Percentiles rank a stretch among this genome's conserved stretches.
These are phyloP conservation scores for Phytophthora hibernalis DNA, from an alignment of 352 stramenopile species.

Conservation along the genomic window DNA sequence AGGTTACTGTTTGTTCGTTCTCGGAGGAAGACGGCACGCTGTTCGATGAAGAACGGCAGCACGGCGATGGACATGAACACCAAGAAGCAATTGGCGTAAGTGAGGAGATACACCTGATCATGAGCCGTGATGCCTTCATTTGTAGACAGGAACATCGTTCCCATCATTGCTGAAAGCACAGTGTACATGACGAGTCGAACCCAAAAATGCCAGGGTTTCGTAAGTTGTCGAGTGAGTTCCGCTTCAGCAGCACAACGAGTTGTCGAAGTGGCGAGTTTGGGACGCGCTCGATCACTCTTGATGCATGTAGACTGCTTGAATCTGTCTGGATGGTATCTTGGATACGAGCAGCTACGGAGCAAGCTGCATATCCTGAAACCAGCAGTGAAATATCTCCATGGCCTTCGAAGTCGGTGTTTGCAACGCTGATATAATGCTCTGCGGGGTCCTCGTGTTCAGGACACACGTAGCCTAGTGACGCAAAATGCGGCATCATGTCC, in stretches of 20 bases:
- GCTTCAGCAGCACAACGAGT: constrained; percentile 57
- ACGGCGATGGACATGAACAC: constrained; percentile 92
- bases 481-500: constrained; percentile 52
- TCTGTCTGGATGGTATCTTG: constrained; percentile 15
- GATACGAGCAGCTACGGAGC: constrained; percentile 9
- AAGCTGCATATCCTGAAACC: constrained; percentile 24
- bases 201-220: constrained; percentile 78
- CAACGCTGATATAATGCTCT: constrained; percentile 69
- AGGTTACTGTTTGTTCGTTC: constrained; percentile 67
- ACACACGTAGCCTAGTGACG: constrained; percentile 51
- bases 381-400: constrained; percentile 28
- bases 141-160: constrained; percentile 70
- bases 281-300: constrained; percentile 32
- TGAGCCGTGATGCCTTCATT: constrained; percentile 29
- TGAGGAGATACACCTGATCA: constrained; percentile 70
- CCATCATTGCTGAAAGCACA: constrained; percentile 71
- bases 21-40: constrained; percentile 84
- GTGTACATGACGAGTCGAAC: constrained; percentile 81
- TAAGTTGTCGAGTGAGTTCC: constrained; percentile 65
- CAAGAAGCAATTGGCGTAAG: constrained; percentile 90
- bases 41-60: constrained; percentile 87
- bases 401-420: constrained; percentile 60
- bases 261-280: constrained; percentile 52
- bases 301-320: constrained; percentile 2
- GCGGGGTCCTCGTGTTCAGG: constrained; percentile 65